Conservation (phyloP, 768 basidiomycete species). For the Hericium rajendrae region DNA sequence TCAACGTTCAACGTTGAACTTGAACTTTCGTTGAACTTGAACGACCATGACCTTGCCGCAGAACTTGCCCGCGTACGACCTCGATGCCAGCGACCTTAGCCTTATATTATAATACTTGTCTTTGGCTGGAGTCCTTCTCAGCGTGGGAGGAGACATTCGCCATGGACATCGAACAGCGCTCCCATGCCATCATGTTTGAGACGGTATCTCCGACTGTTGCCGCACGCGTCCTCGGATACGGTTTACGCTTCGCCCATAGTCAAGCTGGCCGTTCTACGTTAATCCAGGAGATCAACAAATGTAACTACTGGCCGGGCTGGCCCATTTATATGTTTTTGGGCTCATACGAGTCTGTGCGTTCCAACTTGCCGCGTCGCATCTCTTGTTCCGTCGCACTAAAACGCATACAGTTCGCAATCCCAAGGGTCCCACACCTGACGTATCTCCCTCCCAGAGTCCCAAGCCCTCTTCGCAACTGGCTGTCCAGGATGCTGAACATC, state of each 20-base stretch:
- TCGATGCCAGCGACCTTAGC: too few species aligned
- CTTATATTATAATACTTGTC: too few species aligned
- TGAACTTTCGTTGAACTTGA: too few species aligned
- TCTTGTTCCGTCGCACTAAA: not conserved
- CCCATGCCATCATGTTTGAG: too few species aligned
- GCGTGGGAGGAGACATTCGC: too few species aligned
- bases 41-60: too few species aligned
- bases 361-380: not conserved
- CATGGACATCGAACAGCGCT: too few species aligned
- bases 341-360: not conserved
- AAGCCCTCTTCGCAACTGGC: too few species aligned
- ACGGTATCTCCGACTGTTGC: not conserved
- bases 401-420: not conserved
- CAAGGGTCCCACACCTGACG: not conserved
- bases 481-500: not conserved
- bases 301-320: not conserved
- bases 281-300: not conserved
- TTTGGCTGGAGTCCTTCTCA: too few species aligned
- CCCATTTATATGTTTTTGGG: not conserved
- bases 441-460: not conserved
- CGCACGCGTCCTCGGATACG: conserved; percentile 4
- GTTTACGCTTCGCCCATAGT: not conserved
- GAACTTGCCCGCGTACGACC: too few species aligned
- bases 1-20: too few species aligned
- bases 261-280: conserved; percentile 1